Percentiles rank a stretch among this genome's conserved stretches.
These are phyloP conservation scores for Rhizophagus prolifer DNA, from an alignment of 192 early-diverging fungal genomes.

Conservation along the genomic window DNA sequence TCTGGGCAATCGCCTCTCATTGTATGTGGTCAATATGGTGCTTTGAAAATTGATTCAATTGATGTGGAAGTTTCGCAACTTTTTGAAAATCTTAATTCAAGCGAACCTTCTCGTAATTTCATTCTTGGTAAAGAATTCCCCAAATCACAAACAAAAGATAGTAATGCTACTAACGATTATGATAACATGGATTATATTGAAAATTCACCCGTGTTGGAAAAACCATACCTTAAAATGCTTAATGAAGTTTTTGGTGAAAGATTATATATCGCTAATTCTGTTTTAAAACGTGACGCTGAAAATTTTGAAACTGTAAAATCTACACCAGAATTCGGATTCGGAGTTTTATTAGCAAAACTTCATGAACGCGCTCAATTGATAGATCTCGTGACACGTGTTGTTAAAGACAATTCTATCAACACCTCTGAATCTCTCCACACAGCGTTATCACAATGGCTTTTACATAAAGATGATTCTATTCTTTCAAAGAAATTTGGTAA, in stretches of 20 bases:
- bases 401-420: constrained; percentile 52
- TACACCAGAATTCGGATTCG: constrained; percentile 89
- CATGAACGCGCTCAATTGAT: constrained; percentile 68
- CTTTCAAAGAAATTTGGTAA: constrained; percentile 54
- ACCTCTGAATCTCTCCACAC: constrained; percentile 56
- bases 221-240: constrained; percentile 81
- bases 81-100: constrained; percentile 23
- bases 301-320: constrained; percentile 43
- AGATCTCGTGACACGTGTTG: constrained; percentile 54
- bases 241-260: constrained; percentile 75
- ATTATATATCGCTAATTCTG: constrained; percentile 77
- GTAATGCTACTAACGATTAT: background rate
- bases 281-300: constrained; percentile 64
- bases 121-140: constrained; percentile 34
- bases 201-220: constrained; percentile 55
- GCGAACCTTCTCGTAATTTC: constrained; percentile 31
- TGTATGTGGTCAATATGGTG: constrained; percentile 50
- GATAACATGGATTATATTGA: background rate
- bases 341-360: constrained; percentile 65
- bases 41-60: constrained; percentile 32
- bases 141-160: background rate
- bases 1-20: constrained; percentile 42
- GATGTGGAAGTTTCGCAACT: constrained; percentile 25
- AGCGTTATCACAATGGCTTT: constrained; percentile 67
- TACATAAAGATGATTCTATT: constrained; percentile 53